Conservation (phyloP, 2,329 filamentous ascomycete species). For the Cordyceps pruinosa region DNA sequence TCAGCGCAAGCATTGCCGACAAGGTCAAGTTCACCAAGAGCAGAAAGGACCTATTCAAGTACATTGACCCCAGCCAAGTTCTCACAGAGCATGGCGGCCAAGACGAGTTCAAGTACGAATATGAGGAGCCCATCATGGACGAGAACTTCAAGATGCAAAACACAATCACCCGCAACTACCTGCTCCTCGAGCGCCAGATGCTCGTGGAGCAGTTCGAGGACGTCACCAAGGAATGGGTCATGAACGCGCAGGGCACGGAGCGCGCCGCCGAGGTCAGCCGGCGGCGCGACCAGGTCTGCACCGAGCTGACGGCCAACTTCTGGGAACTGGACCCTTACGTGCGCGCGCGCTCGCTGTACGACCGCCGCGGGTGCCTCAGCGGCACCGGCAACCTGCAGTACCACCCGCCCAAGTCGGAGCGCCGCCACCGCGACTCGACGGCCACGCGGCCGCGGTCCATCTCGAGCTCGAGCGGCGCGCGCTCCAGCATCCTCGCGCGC, state of each 20-base stretch:
- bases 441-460: not conserved
- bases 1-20: slow-evolving; percentile 80
- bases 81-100: slow-evolving; percentile 72
- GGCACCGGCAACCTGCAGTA: slow-evolving; percentile 60
- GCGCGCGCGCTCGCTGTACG: slow-evolving; percentile 67
- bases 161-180: slow-evolving; percentile 47
- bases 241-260: slow-evolving; percentile 25
- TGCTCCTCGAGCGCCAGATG: slow-evolving; percentile 53
- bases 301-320: slow-evolving; percentile 61
- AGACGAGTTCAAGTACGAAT: slow-evolving; percentile 72
- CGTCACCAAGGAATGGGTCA: slow-evolving; percentile 66
- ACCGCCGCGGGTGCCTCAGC: slow-evolving; percentile 64
- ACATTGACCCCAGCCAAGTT: slow-evolving; percentile 60
- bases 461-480: slow-evolving; percentile 1
- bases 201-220: slow-evolving; percentile 63
- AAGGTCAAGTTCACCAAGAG: slow-evolving; percentile 85
- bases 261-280: slow-evolving; percentile 39
- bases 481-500: slow-evolving; percentile 7
- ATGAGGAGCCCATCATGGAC: slow-evolving; percentile 60
- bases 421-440: not conserved
- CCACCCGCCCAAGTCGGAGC: slow-evolving; percentile 39
- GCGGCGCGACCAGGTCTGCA: slow-evolving; percentile 52
- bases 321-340: slow-evolving; percentile 81
- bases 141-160: slow-evolving; percentile 69
- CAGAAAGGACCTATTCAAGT: slow-evolving; percentile 64